Evolutionary conservation across 2,329 filamentous ascomycete genomes (phyloP), one percentile per base, ranked within the genome.

Genomic region (Paraphaeosphaeria minitans): DNA sequence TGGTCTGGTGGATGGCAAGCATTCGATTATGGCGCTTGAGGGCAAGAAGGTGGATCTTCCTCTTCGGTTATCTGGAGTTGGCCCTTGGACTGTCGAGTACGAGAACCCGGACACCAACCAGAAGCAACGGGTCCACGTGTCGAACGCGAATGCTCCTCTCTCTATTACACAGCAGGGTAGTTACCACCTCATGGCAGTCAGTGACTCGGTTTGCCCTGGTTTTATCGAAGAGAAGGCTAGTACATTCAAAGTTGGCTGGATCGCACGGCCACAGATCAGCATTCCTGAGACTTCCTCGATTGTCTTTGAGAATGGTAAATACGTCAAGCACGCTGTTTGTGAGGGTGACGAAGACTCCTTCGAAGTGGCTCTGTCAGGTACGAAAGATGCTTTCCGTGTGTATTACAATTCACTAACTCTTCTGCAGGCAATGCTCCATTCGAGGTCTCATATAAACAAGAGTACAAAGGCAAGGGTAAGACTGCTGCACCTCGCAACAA

Each of bases 331-430:
- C 43, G 89, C 93, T 60, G 89, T 99, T 31, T 99, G 95, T 72
- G 93, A 99, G 79, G 94, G 94, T 31, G 94, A 98, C 61, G 90
- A 97, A 70, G 94, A 97, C 75, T 87, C 88, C 3, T 88, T 97
- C 56, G 93, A 97, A 70, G 81, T 99, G 54, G 84, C 85, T 45
- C 84, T 99, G 61, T 85, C 85, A 73, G 94, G 92, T 86, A 85
- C 78, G 83, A 73, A 43, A 41, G 5, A 31, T 31, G 51, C 21
- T 35, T 6, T 46, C 12, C 16, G 19, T 39, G 37, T 6, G n/a
- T 46, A 35, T 53, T 13, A 7, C 29, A 39, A 39, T 56, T 14
- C 24, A 31, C 65, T 67, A 59, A 76, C 80, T 55, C 7, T 9
- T 35, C 51, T 4, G 9, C 61, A 91, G 89, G 91, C 56, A 85